These are phyloP conservation scores for Saccharomyces mikatae DNA, from an alignment of 805 yeast species.

Conservation along the genomic window DNA sequence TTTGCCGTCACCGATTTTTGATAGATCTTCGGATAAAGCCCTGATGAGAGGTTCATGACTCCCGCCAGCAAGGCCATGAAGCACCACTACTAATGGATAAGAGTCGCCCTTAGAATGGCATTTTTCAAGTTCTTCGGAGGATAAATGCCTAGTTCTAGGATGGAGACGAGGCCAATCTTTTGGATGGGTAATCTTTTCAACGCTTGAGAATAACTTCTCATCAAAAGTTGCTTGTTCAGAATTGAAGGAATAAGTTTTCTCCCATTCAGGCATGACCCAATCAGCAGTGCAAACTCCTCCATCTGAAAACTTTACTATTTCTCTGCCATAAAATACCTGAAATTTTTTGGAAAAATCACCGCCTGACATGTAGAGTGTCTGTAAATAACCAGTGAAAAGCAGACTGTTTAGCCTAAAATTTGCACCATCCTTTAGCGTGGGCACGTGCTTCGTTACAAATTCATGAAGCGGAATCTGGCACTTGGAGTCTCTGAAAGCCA, in stretches of 20 bases:
- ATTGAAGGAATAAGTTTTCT: slow-evolving; percentile 9
- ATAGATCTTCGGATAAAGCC: slow-evolving; percentile 40
- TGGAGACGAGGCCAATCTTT: slow-evolving; percentile 52
- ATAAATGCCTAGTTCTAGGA: slow-evolving; percentile 56
- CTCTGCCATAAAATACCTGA: slow-evolving; percentile 64
- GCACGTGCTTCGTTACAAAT: slow-evolving; percentile 29
- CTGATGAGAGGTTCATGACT: slow-evolving; percentile 66
- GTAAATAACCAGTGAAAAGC: slow-evolving; percentile 63
- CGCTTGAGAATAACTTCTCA: slow-evolving; percentile 21
- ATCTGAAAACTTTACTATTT: slow-evolving; percentile 47
- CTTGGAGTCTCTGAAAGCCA: slow-evolving; percentile 14
- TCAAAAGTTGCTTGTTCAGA: slow-evolving; percentile 10
- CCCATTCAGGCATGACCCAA: slow-evolving; percentile 38
- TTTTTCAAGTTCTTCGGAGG: slow-evolving; percentile 36
- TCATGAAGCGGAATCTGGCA: slow-evolving; percentile 13
- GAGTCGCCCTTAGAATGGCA: slow-evolving; percentile 28
- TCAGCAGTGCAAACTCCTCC: slow-evolving; percentile 73
- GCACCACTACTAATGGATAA: slow-evolving; percentile 50
- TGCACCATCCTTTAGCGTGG: slow-evolving; percentile 40
- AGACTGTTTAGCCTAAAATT: slow-evolving; percentile 53
- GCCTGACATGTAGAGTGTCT: slow-evolving; percentile 60
- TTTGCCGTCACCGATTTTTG: slow-evolving; percentile 30
- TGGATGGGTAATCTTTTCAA: slow-evolving; percentile 35
- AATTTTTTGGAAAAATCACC: slow-evolving; percentile 43
- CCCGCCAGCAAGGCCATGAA: slow-evolving; percentile 74